Percentiles rank a stretch among this genome's conserved stretches.
Conservation (phyloP, 2,329 filamentous ascomycete species). For the Grosmannia huntii region DNA sequence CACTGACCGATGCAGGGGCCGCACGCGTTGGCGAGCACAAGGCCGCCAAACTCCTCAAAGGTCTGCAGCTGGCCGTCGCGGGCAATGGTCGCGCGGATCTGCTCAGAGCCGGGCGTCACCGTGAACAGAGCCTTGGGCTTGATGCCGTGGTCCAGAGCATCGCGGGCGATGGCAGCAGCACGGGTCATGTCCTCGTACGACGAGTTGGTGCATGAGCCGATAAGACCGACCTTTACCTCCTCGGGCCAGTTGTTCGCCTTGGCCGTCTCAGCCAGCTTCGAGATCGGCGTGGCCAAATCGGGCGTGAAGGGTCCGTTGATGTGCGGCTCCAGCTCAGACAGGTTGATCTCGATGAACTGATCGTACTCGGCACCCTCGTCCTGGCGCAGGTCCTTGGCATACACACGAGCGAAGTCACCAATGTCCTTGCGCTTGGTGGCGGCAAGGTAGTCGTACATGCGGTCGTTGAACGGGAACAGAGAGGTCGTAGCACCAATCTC, state of each 20-base stretch:
- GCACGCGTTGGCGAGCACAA: slow-evolving; percentile 88
- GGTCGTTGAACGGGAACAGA: slow-evolving; percentile 91
- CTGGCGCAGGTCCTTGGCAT: slow-evolving; percentile 78
- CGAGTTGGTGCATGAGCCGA: slow-evolving; percentile 97
- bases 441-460: slow-evolving; percentile 90
- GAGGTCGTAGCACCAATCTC: slow-evolving; percentile 95
- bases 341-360: slow-evolving; percentile 77
- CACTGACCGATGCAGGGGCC: slow-evolving; percentile 92
- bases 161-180: slow-evolving; percentile 73
- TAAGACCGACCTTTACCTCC: slow-evolving; percentile 81
- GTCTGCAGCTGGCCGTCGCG: slow-evolving; percentile 77
- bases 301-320: slow-evolving; percentile 97
- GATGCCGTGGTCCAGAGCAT: slow-evolving; percentile 82
- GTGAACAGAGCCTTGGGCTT: slow-evolving; percentile 93
- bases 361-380: slow-evolving; percentile 81
- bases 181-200: slow-evolving; percentile 99
- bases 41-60: slow-evolving; percentile 75
- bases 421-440: slow-evolving; percentile 87
- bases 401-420: slow-evolving; percentile 75
- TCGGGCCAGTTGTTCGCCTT: slow-evolving; percentile 80
- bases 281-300: slow-evolving; percentile 85
- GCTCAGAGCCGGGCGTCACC: slow-evolving; percentile 91
- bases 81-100: slow-evolving; percentile 88
- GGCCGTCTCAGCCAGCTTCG: slow-evolving; percentile 75
- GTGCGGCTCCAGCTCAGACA: slow-evolving; percentile 82